These are phyloP conservation scores for Cicer cuneatum DNA, from an alignment of 306 rosid genomes.

Conservation along the genomic window DNA sequence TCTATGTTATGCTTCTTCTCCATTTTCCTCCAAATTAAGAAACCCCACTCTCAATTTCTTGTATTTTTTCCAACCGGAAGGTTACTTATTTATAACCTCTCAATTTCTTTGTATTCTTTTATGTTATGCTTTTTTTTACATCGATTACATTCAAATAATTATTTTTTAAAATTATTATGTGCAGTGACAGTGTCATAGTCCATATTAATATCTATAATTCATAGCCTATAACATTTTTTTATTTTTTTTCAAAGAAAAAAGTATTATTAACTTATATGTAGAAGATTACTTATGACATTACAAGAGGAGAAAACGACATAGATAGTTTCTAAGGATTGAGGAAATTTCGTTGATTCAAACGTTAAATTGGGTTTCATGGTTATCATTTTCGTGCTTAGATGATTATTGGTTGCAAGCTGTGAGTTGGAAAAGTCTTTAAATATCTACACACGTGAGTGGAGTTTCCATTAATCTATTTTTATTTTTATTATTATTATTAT, in stretches of 20 bases:
- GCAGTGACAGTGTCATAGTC: too few species aligned
- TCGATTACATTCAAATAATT: too few species aligned
- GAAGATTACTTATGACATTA: background rate
- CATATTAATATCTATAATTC: too few species aligned
- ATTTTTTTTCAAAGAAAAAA: background rate
- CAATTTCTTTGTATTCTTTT: too few species aligned
- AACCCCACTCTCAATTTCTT: background rate
- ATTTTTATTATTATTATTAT: too few species aligned
- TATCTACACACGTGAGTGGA: too few species aligned
- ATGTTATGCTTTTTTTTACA: too few species aligned
- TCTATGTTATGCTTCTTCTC: conserved; percentile 49
- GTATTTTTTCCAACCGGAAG: background rate
- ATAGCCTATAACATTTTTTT: background rate
- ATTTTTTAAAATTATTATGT: too few species aligned
- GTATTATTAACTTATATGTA: background rate
- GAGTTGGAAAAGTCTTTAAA: too few species aligned
- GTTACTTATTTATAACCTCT: too few species aligned
- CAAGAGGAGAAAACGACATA: background rate
- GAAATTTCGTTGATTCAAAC: conserved; percentile 22
- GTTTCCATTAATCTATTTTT: too few species aligned
- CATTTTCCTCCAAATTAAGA: conserved; percentile 43
- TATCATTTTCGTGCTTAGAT: background rate
- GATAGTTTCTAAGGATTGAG: conserved; percentile 10
- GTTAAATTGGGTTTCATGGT: background rate
- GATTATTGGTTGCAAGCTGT: background rate